phyloP scores from a whole-genome alignment of 2,329 filamentous ascomycete species.

The Fusarium proliferatum region DNA sequence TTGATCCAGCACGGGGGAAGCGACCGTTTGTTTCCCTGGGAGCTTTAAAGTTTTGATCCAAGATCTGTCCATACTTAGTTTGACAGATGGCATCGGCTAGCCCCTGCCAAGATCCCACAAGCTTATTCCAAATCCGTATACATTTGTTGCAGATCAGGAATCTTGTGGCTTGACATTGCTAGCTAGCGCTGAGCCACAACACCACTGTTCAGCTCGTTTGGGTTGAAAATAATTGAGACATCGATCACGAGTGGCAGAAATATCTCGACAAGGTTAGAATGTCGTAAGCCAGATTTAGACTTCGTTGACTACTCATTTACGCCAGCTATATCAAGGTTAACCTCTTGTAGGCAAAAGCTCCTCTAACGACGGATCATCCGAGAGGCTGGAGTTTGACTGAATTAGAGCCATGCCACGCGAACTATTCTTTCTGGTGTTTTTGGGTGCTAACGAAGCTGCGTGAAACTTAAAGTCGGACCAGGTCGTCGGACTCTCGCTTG shows the following conservation, averaged over 20 bases:
- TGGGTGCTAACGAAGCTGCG: no score
- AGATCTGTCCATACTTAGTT: neutral
- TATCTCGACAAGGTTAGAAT: neutral
- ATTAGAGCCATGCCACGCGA: neutral
- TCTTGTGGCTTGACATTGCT: neutral
- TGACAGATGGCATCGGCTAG: no score
- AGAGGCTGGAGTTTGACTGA: neutral
- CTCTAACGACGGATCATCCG: neutral
- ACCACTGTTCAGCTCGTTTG: neutral
- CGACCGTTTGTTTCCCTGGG: neutral
- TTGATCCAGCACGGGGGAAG: neutral
- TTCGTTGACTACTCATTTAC: fast-evolving
- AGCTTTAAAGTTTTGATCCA: neutral
- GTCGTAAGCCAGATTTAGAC: neutral
- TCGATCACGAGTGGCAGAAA: neutral
- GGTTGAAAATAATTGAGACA: neutral
- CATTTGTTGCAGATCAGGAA: neutral
- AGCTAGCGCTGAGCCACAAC: neutral
- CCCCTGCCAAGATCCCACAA: neutral
- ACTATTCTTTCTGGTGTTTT: fast-evolving
- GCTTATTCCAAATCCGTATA: neutral
- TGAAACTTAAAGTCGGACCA: neutral
- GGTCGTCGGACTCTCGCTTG: neutral
- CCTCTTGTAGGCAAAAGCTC: neutral
- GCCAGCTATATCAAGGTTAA: fast-evolving